phyloP scores from a whole-genome alignment of 2,329 filamentous ascomycete genomes.

The Pyrenochaeta sp. region DNA sequence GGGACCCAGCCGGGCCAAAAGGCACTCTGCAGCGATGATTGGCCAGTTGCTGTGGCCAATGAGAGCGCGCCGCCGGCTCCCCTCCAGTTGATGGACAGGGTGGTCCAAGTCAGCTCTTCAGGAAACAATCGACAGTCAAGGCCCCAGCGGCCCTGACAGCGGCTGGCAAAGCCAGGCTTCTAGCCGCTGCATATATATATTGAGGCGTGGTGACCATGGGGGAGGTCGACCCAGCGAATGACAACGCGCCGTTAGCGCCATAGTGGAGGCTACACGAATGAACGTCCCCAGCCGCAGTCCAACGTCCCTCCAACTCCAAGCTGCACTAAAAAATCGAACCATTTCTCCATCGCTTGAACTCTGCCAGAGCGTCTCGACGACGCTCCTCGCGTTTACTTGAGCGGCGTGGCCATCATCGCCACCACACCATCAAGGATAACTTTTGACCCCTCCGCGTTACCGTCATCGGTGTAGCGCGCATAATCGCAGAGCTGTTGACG shows the following conservation, averaged over 20 bases:
- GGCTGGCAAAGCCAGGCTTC: constrained; percentile 12
- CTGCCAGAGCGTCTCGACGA: constrained; percentile 18
- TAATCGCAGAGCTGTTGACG: constrained; percentile 29
- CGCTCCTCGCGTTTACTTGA: constrained; percentile 24
- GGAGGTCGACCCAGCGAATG: constrained; percentile 18
- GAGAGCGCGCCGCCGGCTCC: constrained; percentile 5
- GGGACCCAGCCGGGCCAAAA: constrained; percentile 1
- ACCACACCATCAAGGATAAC: constrained; percentile 15
- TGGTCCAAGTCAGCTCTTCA: constrained; percentile 13
- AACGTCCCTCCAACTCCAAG: constrained; percentile 17
- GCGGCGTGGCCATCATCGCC: constrained; percentile 24
- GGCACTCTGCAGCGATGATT: constrained; percentile 12
- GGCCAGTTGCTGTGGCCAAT: constrained; percentile 11
- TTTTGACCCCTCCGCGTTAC: constrained; percentile 8
- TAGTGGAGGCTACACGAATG: constrained; percentile 15
- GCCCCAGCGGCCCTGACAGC: constrained; percentile 9
- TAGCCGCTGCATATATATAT: constrained; percentile 25
- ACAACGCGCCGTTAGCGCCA: constrained; percentile 20
- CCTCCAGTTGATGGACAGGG: constrained; percentile 3
- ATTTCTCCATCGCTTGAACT: constrained; percentile 23
- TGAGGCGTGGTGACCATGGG: constrained; percentile 21
- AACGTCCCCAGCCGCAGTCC: constrained; percentile 10
- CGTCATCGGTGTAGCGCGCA: constrained; percentile 19
- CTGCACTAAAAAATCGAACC: constrained; percentile 20
- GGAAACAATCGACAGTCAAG: constrained; percentile 11